Base-by-base conservation (phyloP, 1,284 basidiomycete genomes). In the Melampsora larici-populina region DNA sequence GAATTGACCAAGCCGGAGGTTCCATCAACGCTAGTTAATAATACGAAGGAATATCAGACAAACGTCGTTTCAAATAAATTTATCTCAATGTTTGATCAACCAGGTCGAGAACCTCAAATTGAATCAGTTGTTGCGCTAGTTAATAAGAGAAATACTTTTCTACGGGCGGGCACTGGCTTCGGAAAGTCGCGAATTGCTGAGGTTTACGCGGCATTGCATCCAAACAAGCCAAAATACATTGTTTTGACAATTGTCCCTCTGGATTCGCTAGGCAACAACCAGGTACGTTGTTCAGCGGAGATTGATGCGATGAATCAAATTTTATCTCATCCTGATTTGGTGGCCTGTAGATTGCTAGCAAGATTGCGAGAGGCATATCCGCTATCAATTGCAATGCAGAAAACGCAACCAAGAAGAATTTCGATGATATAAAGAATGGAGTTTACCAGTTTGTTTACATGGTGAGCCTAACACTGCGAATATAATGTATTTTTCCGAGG, bases 191-290 rank as follows among this genome's bases (percentile, higher is more conserved):
- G 46, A 18, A 69, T 69, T 18, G 33, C 43, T 5, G 66, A 68
- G 29, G 51, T 68, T 11, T 68, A 68, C 26, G 18, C 26, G n/a
- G 31, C 1, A 26, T 24, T 70, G n/a, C 24, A 49, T 46, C 49
- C 9, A 24, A 33, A 21, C 21, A 69, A 69, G 43, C 43, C 51
- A 15, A 49, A 31, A 24, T 43, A 49, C 17, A 9, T 68, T 1
- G 66, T 68, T 2, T 29, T 68, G 17, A 68, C 46, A 31, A 43
- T 43, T 43, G 40, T 43, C 6, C 66, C 65, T 21, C 26, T 67
- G 18, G 65, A 68, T 21, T 68, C 46, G 18, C 46, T 68, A 33
- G 66, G 66, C 29, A 51, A 70, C 33, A 51, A 70, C 49, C 68
- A 70, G 68, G 68, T 43, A 4, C 6, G 40, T 43, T 8, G 6